These are phyloP conservation scores for Amaranthus tricolor DNA, from an alignment of 179 eudicot species.

Conservation along the genomic window DNA sequence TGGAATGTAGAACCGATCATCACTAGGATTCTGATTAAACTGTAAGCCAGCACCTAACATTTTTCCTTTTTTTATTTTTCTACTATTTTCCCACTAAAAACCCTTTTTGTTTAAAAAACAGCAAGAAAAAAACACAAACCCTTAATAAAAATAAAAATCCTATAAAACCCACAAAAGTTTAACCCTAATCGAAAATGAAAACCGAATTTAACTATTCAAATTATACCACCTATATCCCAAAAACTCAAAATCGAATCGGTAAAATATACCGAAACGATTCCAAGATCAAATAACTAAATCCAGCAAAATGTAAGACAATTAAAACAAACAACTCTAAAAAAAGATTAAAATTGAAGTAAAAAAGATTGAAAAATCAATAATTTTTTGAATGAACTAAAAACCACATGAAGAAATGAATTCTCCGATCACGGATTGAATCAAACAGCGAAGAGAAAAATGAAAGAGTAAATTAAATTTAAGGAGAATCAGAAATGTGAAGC, in stretches of 20 bases:
- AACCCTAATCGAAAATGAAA: not conserved
- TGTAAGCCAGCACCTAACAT: conserved; percentile 86
- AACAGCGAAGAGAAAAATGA: not conserved
- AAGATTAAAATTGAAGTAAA: not conserved
- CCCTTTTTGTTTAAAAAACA: not conserved
- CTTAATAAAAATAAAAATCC: not conserved
- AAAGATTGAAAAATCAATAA: not conserved
- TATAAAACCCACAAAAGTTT: not conserved
- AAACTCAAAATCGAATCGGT: no score
- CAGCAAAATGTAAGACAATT: not conserved
- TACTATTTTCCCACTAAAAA: conserved; percentile 12
- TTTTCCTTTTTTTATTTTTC: conserved; percentile 11
- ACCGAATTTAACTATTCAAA: not conserved
- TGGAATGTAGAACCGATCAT: conserved; percentile 67
- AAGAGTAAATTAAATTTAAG: not conserved
- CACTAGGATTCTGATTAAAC: conserved; percentile 57
- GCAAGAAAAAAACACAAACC: not conserved
- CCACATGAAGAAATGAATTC: not conserved
- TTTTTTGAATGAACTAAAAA: no score
- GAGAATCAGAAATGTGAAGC: not conserved
- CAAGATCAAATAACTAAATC: not conserved
- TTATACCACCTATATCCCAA: not conserved
- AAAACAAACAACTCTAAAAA: not conserved
- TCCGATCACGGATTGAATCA: not conserved
- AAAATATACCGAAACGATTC: not conserved